Percentiles rank a stretch among this genome's conserved stretches.
Conservation (phyloP, 345 rosid genomes). For the Anastatica hierochuntica region DNA sequence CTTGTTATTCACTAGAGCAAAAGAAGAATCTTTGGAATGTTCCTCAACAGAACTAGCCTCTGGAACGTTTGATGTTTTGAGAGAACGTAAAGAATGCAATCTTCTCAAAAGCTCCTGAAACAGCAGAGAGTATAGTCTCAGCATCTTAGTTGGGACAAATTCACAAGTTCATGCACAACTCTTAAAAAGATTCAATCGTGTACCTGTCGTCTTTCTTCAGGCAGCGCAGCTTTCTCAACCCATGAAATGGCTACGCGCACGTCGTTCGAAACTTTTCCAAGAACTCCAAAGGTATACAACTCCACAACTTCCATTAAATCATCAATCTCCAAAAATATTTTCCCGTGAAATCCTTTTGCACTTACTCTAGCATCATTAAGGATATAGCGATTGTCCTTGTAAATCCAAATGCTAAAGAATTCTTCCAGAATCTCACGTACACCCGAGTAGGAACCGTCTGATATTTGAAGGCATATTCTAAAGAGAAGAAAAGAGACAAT, state of each 20-base stretch:
- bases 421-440: constrained; percentile 61
- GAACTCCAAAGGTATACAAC: constrained; percentile 50
- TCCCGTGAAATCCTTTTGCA: constrained; percentile 26
- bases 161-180: constrained; percentile 4
- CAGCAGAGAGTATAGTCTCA: neutral
- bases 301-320: constrained; percentile 55
- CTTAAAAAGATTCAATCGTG: neutral
- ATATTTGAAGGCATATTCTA: constrained; percentile 74
- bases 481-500: constrained; percentile 3
- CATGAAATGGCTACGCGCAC: constrained; percentile 57
- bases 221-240: constrained; percentile 71
- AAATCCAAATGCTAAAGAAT: constrained; percentile 59
- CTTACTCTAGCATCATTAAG: constrained; percentile 24
- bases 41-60: constrained; percentile 24
- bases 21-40: constrained; percentile 18
- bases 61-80: constrained; percentile 26
- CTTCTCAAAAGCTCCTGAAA: constrained; percentile 64
- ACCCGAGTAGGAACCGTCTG: constrained; percentile 42
- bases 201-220: constrained; percentile 76
- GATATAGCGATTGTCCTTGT: constrained; percentile 35
- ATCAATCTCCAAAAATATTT: constrained; percentile 33
- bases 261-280: constrained; percentile 44
- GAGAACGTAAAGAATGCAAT: constrained; percentile 46
- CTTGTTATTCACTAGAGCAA: constrained; percentile 23
- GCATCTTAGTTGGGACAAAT: neutral